Evolutionary conservation across 148 eudicot species (phyloP).

Genomic region (Rheum nobile): DNA sequence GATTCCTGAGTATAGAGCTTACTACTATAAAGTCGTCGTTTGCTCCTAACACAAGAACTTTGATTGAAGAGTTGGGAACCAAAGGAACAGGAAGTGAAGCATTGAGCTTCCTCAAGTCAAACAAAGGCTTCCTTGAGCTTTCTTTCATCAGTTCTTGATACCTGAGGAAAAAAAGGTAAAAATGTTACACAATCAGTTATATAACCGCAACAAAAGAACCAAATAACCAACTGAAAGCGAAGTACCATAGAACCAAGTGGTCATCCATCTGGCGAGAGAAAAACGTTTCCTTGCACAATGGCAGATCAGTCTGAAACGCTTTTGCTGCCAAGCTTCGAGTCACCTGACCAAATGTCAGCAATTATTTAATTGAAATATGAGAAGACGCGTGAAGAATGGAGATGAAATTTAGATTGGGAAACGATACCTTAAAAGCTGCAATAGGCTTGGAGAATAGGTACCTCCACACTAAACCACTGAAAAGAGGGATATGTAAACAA

Average conservation of each 20-base stretch:
- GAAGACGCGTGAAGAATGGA: neutral
- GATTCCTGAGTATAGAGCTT: slow-evolving; percentile 7
- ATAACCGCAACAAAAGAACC: neutral
- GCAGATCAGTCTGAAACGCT: slow-evolving; percentile 80
- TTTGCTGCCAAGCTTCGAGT: slow-evolving; percentile 93
- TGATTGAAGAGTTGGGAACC: slow-evolving; percentile 37
- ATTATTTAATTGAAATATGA: neutral
- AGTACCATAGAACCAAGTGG: slow-evolving; percentile 49
- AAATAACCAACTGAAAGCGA: neutral
- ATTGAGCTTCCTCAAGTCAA: slow-evolving; percentile 85
- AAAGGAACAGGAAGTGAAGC: slow-evolving; percentile 88
- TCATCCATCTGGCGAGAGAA: slow-evolving; percentile 76
- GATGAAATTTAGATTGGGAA: neutral
- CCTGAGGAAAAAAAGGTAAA: slow-evolving; percentile 22
- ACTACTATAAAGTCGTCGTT: slow-evolving; percentile 83
- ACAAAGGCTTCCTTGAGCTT: slow-evolving; percentile 89
- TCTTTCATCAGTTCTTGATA: slow-evolving; percentile 81
- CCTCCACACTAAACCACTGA: slow-evolving; percentile 82
- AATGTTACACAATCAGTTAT: neutral
- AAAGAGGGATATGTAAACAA: slow-evolving; percentile 9
- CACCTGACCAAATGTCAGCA: slow-evolving; percentile 37
- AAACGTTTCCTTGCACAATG: slow-evolving; percentile 84
- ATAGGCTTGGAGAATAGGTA: slow-evolving; percentile 83
- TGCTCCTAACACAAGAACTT: slow-evolving; percentile 69
- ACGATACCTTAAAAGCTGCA: slow-evolving; percentile 81